phyloP scores from a whole-genome alignment of 176 grass and related monocot species.

The Tillandsia leiboldiana region DNA sequence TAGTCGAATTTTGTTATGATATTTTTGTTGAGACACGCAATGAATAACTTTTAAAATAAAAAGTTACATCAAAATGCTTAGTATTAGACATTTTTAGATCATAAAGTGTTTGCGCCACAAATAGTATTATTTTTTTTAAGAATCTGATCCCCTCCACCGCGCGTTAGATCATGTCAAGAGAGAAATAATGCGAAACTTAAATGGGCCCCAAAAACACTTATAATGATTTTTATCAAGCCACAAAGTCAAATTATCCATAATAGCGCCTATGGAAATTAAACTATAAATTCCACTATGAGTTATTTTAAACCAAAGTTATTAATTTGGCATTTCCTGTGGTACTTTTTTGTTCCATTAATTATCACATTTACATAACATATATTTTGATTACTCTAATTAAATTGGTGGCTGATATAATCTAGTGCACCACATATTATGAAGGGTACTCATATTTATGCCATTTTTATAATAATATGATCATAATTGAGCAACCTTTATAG shows the following conservation, averaged over 20 bases:
- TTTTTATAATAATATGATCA: no score
- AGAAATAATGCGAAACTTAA: not conserved
- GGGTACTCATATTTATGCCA: no score
- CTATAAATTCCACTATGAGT: not conserved
- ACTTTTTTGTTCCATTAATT: not conserved
- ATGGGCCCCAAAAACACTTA: not conserved
- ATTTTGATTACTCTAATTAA: no score
- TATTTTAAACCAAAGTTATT: not conserved
- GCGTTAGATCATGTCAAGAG: not conserved
- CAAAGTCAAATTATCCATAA: not conserved
- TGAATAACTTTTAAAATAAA: no score
- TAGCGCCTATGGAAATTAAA: not conserved
- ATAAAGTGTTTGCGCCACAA: not conserved
- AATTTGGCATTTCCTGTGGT: not conserved
- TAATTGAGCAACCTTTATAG: no score
- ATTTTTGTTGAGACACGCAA: no score
- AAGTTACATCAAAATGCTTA: no score
- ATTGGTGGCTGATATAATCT: no score
- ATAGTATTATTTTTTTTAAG: not conserved
- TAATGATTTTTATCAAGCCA: not conserved
- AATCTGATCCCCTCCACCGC: not conserved
- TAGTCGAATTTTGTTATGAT: no score
- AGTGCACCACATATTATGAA: no score
- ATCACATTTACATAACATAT: no score
- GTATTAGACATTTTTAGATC: not conserved